A percentile compares a stretch with the other conserved stretches of the same genome.
phyloP scores from a whole-genome alignment of 345 rosid species.

The Melaleuca alternifolia region DNA sequence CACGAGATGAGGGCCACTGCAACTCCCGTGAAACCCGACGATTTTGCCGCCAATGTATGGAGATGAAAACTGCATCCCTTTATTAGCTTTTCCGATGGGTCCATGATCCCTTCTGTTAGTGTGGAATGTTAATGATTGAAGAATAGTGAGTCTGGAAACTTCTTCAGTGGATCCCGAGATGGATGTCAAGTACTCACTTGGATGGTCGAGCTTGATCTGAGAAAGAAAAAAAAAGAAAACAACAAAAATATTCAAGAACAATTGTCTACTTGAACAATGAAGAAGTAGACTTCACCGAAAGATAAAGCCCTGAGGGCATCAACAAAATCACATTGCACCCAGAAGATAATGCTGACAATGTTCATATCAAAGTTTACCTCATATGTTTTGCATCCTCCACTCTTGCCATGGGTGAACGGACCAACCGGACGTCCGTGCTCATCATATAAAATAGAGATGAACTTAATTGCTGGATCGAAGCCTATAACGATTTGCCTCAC shows the following conservation, averaged over 20 bases:
- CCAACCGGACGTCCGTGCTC: not conserved
- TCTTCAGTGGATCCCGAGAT: not conserved
- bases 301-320: not conserved
- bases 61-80: not conserved
- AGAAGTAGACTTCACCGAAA: not conserved
- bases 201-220: not conserved
- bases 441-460: not conserved
- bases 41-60: not conserved
- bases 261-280: too few species aligned
- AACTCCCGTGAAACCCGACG: not conserved
- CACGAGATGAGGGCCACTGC: not conserved
- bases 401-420: not conserved
- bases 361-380: not conserved
- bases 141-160: not conserved
- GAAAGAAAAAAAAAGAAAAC: not conserved
- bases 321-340: not conserved
- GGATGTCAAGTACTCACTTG: not conserved
- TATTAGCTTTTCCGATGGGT: not conserved
- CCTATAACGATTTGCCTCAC: not conserved
- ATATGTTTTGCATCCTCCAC: not conserved
- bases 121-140: not conserved
- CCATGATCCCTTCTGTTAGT: not conserved
- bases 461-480: not conserved
- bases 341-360: not conserved
- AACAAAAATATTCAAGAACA: too few species aligned